Percentiles rank a stretch among this genome's conserved stretches.
phyloP scores from a whole-genome alignment of 2,329 filamentous ascomycete genomes.

The Phaeosphaeriaceae sp. region DNA sequence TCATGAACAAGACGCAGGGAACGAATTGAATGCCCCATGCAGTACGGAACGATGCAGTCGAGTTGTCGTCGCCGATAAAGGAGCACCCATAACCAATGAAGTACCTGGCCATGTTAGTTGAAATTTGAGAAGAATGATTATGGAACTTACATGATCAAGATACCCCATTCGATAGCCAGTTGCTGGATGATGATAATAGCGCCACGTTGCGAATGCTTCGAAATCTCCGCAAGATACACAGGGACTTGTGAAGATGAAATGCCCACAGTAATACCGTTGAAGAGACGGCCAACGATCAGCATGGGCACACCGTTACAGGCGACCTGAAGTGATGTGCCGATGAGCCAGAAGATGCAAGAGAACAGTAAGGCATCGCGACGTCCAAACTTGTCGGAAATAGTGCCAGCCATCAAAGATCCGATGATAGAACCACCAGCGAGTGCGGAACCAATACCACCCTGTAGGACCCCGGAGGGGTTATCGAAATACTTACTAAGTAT shows the following conservation, averaged over 20 bases:
- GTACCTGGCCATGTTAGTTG: conserved; percentile 41
- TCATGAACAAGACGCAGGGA: conserved; percentile 54
- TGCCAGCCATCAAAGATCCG: conserved; percentile 59
- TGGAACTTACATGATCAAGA: conserved; percentile 45
- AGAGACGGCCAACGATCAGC: conserved; percentile 57
- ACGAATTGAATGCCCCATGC: conserved; percentile 58
- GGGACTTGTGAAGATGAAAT: conserved; percentile 56
- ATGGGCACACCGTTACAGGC: conserved; percentile 48
- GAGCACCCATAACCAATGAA: conserved; percentile 58
- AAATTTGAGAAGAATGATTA: neutral
- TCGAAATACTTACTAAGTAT: conserved; percentile 55
- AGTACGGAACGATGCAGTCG: conserved; percentile 53
- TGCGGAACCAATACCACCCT: conserved; percentile 60
- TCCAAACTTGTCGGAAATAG: conserved; percentile 58
- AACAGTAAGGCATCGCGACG: conserved; percentile 57
- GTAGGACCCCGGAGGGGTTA: conserved; percentile 56
- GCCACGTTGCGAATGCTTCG: conserved; percentile 53
- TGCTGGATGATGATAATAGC: conserved; percentile 56
- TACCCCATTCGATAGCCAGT: conserved; percentile 51
- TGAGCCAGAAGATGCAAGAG: conserved; percentile 57
- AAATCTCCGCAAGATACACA: conserved; percentile 56
- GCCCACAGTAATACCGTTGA: conserved; percentile 54
- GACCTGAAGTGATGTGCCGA: conserved; percentile 53
- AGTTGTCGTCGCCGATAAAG: conserved; percentile 45
- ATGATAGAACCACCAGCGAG: conserved; percentile 60